Conservation (phyloP, 257 asterid genomes). For the Voacanga thouarsii region DNA sequence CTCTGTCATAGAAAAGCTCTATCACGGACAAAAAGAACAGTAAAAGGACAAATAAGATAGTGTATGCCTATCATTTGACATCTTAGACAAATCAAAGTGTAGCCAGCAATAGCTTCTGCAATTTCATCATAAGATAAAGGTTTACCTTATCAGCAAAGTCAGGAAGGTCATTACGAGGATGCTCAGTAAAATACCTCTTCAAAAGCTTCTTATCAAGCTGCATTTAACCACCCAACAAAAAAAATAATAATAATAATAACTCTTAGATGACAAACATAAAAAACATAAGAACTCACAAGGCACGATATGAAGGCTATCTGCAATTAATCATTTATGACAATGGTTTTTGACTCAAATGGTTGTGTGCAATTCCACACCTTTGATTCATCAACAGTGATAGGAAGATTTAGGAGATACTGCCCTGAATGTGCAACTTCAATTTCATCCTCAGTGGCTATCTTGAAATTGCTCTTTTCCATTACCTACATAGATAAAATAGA, state of each 20-base stretch:
- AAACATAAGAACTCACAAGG: neutral
- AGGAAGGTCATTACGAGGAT: constrained; percentile 80
- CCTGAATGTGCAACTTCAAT: constrained; percentile 87
- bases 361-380: constrained; percentile 46
- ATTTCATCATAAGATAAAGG: constrained; percentile 6
- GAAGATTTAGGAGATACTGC: constrained; percentile 94
- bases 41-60: neutral
- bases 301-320: neutral
- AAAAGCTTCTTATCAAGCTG: constrained; percentile 83
- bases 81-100: neutral
- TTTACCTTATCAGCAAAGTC: constrained; percentile 88
- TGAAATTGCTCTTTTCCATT: constrained; percentile 92
- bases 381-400: constrained; percentile 85
- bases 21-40: too few species aligned
- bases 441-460: constrained; percentile 82
- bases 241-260: too few species aligned
- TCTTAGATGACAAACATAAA: constrained; percentile 12
- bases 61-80: neutral
- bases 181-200: constrained; percentile 67
- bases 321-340: neutral
- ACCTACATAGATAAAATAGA: constrained; percentile 40
- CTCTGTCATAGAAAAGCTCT: too few species aligned
- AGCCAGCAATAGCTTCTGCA: neutral
- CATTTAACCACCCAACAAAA: constrained; percentile 21
- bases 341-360: neutral